phyloP scores from a whole-genome alignment of 1,284 basidiomycete genomes.

The Kwoniella shivajii region DNA sequence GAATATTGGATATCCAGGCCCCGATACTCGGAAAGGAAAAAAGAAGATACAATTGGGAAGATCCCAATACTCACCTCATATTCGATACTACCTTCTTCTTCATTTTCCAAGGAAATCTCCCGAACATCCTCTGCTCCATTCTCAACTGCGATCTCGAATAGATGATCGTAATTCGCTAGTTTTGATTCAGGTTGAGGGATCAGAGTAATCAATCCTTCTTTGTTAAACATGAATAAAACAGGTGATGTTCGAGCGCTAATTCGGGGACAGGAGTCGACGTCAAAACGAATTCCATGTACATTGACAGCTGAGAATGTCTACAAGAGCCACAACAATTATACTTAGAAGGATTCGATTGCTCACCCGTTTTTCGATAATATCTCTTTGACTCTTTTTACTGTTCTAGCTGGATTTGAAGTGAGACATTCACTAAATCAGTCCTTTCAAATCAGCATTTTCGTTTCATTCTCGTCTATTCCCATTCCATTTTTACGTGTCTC shows the following conservation, averaged over 20 bases:
- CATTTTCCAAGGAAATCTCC: constrained; percentile 41
- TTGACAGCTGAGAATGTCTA: background rate
- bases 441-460: too few species aligned
- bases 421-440: constrained; percentile 66
- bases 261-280: background rate
- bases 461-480: too few species aligned
- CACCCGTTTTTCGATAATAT: constrained; percentile 65
- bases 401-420: constrained; percentile 72
- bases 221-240: constrained; percentile 75
- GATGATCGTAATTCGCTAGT: constrained; percentile 39
- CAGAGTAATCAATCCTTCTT: constrained; percentile 67
- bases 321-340: background rate
- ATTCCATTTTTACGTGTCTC: too few species aligned
- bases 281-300: background rate
- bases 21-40: too few species aligned
- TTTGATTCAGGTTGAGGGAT: background rate
- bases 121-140: constrained; percentile 58
- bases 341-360: constrained; percentile 24
- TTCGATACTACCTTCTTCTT: constrained; percentile 39
- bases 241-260: constrained; percentile 68
- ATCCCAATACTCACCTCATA: constrained; percentile 16
- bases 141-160: constrained; percentile 53
- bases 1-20: background rate
- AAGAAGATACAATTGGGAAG: too few species aligned
- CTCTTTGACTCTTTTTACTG: constrained; percentile 66